These are phyloP conservation scores for Nothophaeocryptopus gaeumannii DNA, from an alignment of 2,329 filamentous ascomycete genomes.

Conservation along the genomic window DNA sequence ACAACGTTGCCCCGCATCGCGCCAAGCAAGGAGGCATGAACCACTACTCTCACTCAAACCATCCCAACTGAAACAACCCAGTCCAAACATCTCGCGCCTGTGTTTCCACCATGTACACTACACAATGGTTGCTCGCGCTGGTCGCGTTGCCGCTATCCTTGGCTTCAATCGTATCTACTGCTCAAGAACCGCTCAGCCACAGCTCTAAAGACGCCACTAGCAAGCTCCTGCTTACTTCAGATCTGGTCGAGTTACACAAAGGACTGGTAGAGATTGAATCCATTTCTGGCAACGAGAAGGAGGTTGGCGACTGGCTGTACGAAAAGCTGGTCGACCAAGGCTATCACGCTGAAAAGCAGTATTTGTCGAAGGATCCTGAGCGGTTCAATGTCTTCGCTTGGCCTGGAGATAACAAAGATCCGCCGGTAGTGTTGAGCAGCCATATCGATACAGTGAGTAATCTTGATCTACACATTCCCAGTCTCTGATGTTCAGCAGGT, in stretches of 20 bases:
- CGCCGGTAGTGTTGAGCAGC: conserved; percentile 66
- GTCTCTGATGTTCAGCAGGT: conserved; percentile 41
- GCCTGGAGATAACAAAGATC: conserved; percentile 47
- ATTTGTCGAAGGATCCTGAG: conserved; percentile 40
- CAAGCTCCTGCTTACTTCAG: conserved; percentile 31
- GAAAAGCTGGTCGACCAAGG: conserved; percentile 61
- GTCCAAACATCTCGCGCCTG: too few relatives aligned
- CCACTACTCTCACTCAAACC: too few relatives aligned
- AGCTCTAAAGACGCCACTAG: conserved; percentile 3
- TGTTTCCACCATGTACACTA: conserved; percentile 4
- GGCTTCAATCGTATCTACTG: conserved; percentile 8
- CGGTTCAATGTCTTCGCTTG: conserved; percentile 79
- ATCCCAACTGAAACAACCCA: not conserved
- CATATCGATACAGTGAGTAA: conserved; percentile 71
- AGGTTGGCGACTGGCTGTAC: conserved; percentile 66
- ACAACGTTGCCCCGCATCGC: too few relatives aligned
- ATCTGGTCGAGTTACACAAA: conserved; percentile 70
- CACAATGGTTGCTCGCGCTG: conserved; percentile 2
- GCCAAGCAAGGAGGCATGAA: too few relatives aligned
- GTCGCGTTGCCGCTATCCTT: not conserved
- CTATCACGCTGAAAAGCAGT: conserved; percentile 63
- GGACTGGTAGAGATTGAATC: conserved; percentile 73
- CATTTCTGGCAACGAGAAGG: conserved; percentile 65
- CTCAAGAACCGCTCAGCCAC: conserved; percentile 9
- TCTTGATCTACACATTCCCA: not conserved